phyloP scores from a whole-genome alignment of 495 filamentous ascomycete genomes.

The Aspergillus affinis region DNA sequence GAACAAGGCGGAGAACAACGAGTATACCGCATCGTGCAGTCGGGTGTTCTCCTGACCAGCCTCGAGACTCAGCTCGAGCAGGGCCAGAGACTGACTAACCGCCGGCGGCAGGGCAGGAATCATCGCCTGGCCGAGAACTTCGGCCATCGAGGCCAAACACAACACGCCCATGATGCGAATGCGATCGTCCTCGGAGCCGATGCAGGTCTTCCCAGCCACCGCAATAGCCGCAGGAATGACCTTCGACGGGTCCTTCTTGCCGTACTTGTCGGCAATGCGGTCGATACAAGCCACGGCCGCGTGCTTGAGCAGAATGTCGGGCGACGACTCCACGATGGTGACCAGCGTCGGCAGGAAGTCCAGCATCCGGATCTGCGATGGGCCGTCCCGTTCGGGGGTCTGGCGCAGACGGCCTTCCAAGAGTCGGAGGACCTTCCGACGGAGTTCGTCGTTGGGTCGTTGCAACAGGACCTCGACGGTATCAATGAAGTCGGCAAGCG shows the following conservation, averaged over 20 bases:
- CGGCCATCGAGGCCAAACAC: conserved; percentile 82
- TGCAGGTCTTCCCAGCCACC: conserved; percentile 71
- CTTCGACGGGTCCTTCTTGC: conserved; percentile 75
- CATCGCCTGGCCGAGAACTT: conserved; percentile 79
- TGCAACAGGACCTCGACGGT: conserved; percentile 76
- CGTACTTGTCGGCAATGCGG: conserved; percentile 86
- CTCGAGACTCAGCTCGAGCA: conserved; percentile 62
- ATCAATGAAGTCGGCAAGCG: conserved; percentile 80
- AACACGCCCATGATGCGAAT: conserved; percentile 81
- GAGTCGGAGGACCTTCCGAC: conserved; percentile 75
- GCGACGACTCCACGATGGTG: conserved; percentile 66
- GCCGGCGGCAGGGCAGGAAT: conserved; percentile 78
- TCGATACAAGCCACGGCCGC: conserved; percentile 84
- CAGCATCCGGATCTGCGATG: conserved; percentile 67
- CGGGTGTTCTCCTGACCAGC: conserved; percentile 51
- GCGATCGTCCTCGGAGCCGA: conserved; percentile 68
- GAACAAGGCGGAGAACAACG: conserved; percentile 73
- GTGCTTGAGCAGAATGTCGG: conserved; percentile 71
- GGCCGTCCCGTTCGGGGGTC: conserved; percentile 61
- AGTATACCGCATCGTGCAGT: conserved; percentile 79
- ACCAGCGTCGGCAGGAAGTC: conserved; percentile 77
- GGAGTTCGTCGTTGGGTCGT: conserved; percentile 66
- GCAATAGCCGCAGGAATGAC: conserved; percentile 63
- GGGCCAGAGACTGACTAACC: conserved; percentile 65
- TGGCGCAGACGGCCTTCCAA: conserved; percentile 72